Conservation (phyloP, 2,329 filamentous ascomycete genomes). For the Davidsoniella australis region DNA sequence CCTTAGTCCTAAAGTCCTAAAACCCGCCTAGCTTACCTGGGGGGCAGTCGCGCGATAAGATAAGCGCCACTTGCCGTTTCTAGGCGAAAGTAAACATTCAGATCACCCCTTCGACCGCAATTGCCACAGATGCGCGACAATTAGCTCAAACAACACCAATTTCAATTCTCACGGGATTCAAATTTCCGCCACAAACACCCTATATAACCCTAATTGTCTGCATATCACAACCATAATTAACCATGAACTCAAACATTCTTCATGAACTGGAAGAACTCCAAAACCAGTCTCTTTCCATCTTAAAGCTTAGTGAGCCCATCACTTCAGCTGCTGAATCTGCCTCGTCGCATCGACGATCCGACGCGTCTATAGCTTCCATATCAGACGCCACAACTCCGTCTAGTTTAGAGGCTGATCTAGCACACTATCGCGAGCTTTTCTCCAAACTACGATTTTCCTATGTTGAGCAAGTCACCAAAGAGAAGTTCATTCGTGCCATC, state of each 20-base stretch:
- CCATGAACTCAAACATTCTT: slow-evolving; percentile 25
- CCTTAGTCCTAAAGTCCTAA: no score
- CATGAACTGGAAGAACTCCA: slow-evolving; percentile 36
- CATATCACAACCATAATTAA: slow-evolving; percentile 6
- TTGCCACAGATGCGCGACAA: not conserved
- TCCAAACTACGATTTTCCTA: slow-evolving; percentile 93
- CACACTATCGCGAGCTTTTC: slow-evolving; percentile 89
- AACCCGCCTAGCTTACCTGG: no score
- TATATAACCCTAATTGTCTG: not conserved
- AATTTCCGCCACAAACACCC: not conserved
- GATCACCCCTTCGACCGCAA: not conserved
- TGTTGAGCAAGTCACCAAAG: slow-evolving; percentile 95
- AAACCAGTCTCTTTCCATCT: slow-evolving; percentile 47
- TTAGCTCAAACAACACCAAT: not conserved
- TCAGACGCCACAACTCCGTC: slow-evolving; percentile 54
- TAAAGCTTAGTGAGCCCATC: slow-evolving; percentile 61
- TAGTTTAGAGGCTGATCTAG: slow-evolving; percentile 64
- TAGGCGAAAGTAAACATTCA: slow-evolving; percentile 25
- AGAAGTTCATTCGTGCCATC: slow-evolving; percentile 88
- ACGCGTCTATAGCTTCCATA: slow-evolving; percentile 47
- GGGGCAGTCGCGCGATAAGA: slow-evolving; percentile 1
- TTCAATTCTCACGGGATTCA: not conserved
- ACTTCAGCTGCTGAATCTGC: slow-evolving; percentile 29
- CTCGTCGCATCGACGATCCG: slow-evolving; percentile 38
- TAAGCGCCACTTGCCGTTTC: slow-evolving; percentile 16